Evolutionary conservation across 139 green algal genomes (phyloP).

Genomic region (Coelastrella sp.): DNA sequence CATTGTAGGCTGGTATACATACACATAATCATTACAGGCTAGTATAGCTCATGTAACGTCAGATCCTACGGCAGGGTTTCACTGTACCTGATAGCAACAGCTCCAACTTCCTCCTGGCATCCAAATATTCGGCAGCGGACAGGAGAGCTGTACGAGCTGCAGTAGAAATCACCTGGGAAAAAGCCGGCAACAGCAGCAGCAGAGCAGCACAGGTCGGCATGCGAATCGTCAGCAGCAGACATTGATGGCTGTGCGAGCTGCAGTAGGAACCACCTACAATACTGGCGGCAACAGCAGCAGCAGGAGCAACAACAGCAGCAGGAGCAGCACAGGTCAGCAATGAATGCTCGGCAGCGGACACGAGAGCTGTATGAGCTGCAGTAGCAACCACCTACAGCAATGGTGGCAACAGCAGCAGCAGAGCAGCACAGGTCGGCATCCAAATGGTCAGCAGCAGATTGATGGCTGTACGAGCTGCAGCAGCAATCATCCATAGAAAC

Average conservation of each 20-base stretch:
- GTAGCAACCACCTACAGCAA: not conserved
- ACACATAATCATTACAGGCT: too few species aligned
- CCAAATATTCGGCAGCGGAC: constrained; percentile 20
- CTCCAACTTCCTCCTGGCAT: constrained; percentile 41
- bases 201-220: too few species aligned
- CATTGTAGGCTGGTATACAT: too few species aligned
- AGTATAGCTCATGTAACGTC: too few species aligned
- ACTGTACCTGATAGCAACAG: not conserved
- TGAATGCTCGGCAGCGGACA: constrained; percentile 14
- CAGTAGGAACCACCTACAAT: not conserved
- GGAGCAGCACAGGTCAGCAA: too few species aligned
- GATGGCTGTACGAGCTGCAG: not conserved
- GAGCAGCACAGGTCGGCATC: too few species aligned
- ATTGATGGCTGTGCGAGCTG: not conserved
- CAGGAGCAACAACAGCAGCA: too few species aligned
- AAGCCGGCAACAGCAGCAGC: too few species aligned
- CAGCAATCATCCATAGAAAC: not conserved
- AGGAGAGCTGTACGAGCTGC: constrained; percentile 24
- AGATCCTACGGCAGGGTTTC: too few species aligned
- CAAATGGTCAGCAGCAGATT: too few species aligned
- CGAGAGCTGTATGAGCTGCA: constrained; percentile 14
- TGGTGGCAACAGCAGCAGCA: too few species aligned
- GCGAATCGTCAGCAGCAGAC: too few species aligned
- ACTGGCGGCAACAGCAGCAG: not conserved
- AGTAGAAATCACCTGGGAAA: not conserved